Percentiles rank a stretch among this genome's conserved stretches.
Conservation (phyloP, 176 grass and related monocot genomes). For the Zea luxurians region DNA sequence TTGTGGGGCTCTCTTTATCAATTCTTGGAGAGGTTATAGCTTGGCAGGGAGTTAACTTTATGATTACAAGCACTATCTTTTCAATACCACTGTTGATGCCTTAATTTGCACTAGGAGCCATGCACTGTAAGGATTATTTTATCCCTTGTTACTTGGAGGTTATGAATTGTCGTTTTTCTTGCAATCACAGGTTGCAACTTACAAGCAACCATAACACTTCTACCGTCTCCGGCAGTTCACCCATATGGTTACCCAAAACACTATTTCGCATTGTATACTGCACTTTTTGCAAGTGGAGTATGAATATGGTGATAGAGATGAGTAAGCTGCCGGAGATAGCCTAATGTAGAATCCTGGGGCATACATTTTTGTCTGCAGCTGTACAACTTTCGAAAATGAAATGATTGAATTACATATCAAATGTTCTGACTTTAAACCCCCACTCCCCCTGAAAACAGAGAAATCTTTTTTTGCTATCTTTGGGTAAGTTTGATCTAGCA, state of each 20-base stretch:
- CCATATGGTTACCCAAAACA: no score
- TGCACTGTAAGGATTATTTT: constrained; percentile 2
- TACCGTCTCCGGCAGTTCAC: no score
- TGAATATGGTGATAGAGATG: no score
- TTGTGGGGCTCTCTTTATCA: neutral
- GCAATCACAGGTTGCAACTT: neutral
- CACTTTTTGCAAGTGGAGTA: no score
- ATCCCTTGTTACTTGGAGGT: neutral
- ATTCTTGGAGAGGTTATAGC: constrained; percentile 5
- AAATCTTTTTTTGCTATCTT: neutral
- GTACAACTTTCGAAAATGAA: neutral
- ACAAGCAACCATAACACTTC: neutral
- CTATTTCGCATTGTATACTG: no score
- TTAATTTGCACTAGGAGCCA: constrained; percentile 4
- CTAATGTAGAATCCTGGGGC: neutral
- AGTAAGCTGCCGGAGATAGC: no score
- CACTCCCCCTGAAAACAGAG: neutral
- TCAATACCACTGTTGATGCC: neutral
- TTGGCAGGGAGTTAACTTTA: constrained; percentile 5
- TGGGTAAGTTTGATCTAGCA: neutral
- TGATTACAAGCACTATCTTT: neutral
- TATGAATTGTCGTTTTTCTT: constrained; percentile 10
- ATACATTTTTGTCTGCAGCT: neutral
- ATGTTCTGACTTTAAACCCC: neutral
- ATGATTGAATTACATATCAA: neutral